Percentiles rank a stretch among this genome's conserved stretches.
Conservation (phyloP, 768 basidiomycete species). For the Jaapia argillacea region DNA sequence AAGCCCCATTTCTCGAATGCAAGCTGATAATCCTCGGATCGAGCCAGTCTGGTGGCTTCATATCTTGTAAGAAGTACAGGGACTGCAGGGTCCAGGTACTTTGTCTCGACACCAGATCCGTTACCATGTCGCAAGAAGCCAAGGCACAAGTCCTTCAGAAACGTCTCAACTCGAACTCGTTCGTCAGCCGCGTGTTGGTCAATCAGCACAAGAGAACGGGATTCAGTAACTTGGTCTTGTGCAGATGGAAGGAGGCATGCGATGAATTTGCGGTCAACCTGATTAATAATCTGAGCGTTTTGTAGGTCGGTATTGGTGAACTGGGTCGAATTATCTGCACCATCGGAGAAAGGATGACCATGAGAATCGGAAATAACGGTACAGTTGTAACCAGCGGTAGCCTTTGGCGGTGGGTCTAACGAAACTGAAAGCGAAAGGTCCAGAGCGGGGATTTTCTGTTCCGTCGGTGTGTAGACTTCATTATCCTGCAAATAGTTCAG, state of each 20-base stretch:
- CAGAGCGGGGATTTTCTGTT: conserved; percentile 35
- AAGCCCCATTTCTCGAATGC: conserved; percentile 68
- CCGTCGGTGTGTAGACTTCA: conserved; percentile 37
- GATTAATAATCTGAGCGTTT: conserved; percentile 55
- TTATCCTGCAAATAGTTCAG: conserved; percentile 33
- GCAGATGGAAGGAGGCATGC: conserved; percentile 47
- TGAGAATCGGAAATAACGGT: not conserved
- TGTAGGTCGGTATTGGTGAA: conserved; percentile 47
- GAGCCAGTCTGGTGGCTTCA: conserved; percentile 44
- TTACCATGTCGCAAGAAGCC: conserved; percentile 40
- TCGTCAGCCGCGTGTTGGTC: conserved; percentile 99
- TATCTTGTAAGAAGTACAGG: conserved; percentile 56
- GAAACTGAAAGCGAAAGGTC: conserved; percentile 4
- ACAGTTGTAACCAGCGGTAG: too few species aligned
- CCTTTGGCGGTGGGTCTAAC: too few species aligned
- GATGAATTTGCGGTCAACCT: conserved; percentile 89
- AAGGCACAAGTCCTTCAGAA: conserved; percentile 64
- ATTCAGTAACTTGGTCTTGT: conserved; percentile 7
- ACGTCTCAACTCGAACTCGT: conserved; percentile 80
- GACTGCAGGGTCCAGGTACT: conserved; percentile 39
- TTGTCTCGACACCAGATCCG: conserved; percentile 25
- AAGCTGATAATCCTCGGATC: conserved; percentile 27
- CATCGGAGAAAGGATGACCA: not conserved
- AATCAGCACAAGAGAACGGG: conserved; percentile 54
- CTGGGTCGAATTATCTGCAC: not conserved